Base-by-base conservation (phyloP, 441 rosid species). In the Isatis lusitanica region DNA sequence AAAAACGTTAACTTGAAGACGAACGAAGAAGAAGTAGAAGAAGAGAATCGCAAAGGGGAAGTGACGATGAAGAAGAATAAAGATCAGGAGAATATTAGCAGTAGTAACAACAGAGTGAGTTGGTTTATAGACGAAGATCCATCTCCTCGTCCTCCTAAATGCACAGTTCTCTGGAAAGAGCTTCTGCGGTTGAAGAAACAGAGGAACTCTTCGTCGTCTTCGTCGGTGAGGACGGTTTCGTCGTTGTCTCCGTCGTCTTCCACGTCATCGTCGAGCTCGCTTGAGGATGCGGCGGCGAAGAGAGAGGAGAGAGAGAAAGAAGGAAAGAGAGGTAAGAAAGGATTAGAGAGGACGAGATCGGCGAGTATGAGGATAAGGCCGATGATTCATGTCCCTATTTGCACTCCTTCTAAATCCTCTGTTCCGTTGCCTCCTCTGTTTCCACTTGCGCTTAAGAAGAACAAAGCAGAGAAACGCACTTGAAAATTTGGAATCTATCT, bases 61-160 rank as follows among this genome's bases (percentile, higher is more conserved):
- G 48, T 66, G 18, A 71, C 12, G 43, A 47, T 30, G 46, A 75
- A 21, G 79, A 83, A 31, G 74, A 83, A 31, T 57, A 83, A 86
- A 74, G 87, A 84, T 28, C 83, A 85, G 39, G 78, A 76, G 35
- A 42, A 9, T 9, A 4, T 8, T 1, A 42, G 9, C 13, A 0
- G 12, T 8, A 76, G 15, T 21, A 50, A 9, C 8, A 74, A 71
- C 44, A 81, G 81, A 59, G 84, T 77, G 11, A 85, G 79, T 73
- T 92, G 96, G 97, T 88, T 83, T 75, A 83, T 88, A 9, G 98
- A 92, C 58, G 97, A 94, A 50, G 98, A 94, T 57, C 97, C 97
- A 47, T 94, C 98, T 36, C 98, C 98, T 38, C 83, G 98, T 73
- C 98, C 97, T n/a, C 98, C 98, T 0, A 94, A 92, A 28, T 94